Evolutionary conservation across 345 rosid genomes (phyloP), one percentile per base, ranked within the genome.

Genomic region (Eucalyptus camaldulensis): DNA sequence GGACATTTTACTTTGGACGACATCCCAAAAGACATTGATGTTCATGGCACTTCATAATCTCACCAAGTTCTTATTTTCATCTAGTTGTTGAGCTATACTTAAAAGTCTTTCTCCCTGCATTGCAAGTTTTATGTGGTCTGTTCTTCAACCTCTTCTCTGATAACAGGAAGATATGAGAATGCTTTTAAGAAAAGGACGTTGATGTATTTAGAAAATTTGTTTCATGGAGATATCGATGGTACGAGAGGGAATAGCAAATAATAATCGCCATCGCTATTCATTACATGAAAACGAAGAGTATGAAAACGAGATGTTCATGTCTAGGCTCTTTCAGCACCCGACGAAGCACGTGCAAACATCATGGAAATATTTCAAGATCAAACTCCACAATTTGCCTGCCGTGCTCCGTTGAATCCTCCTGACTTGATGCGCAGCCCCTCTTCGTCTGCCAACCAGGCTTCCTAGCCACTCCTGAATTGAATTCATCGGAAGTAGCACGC

Each of bases 1-100:
- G 99, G 97, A 76, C 98, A 93, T 88, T 94, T 94, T 90, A 95
- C 95, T 13, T 60, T 97, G 86, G 99, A 97, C 89, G 87, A 88
- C 86, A 88, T 92, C 89, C 90, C 95, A 29, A 50, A 87, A 37
- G 45, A 72, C 81, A 37, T 72, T 3, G 81, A 72, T 72, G 44
- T 72, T 72, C 81, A 33, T 72, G 25, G 6, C 1, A 72, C 13
- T 72, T 10, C 87, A 3, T 45, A 49, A 51, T 37, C 13, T n/a
- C 0, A 50, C 44, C 62, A 15, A 67, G 4, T 67, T 31, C 43
- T 67, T 31, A 31, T 67, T 3, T 67, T 31, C 24, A 31, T 67
- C 11, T 31, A 6, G 87, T n/a, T 49, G 87, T 15, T 16, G 14
- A 86, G 25, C 50, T 49, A 16, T 86, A 27, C 40, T 8, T 22